Conservation (phyloP, 73 alveolate genomes). For the Stentor coeruleus region DNA sequence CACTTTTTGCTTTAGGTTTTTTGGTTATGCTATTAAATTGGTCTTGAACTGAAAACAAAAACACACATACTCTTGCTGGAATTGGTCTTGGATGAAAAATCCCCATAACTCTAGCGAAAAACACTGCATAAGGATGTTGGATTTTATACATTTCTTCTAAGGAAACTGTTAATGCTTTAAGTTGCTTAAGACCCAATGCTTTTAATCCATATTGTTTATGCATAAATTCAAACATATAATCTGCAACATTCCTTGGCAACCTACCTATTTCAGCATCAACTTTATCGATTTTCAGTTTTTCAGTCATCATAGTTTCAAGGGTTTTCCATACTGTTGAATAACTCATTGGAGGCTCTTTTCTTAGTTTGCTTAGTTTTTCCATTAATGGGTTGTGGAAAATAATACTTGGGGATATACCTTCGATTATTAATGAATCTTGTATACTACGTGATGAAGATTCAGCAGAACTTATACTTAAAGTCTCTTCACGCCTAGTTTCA, state of each 20-base stretch:
- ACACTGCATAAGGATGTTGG: not conserved
- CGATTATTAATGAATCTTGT: constrained; percentile 5
- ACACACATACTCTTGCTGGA: not conserved
- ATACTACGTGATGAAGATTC: constrained; percentile 8
- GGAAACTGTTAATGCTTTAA: not conserved
- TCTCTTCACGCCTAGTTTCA: not conserved
- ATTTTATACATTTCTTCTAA: constrained; percentile 14
- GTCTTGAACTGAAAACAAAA: not conserved
- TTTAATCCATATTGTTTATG: not conserved
- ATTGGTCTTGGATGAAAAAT: constrained; percentile 22
- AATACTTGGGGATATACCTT: not conserved
- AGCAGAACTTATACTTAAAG: not conserved
- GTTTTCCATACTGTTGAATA: constrained; percentile 9
- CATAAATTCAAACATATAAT: constrained; percentile 12
- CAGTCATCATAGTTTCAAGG: constrained; percentile 1
- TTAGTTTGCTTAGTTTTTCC: not conserved
- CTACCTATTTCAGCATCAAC: not conserved
- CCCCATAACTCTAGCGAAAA: constrained; percentile 2
- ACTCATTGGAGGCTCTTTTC: constrained; percentile 15
- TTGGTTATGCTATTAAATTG: not conserved
- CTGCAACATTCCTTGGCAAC: not conserved
- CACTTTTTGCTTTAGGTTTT: not conserved
- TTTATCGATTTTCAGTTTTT: not conserved
- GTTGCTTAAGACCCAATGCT: constrained; percentile 11
- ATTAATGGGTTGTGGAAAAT: constrained; percentile 5